Evolutionary conservation across 768 basidiomycete species (phyloP).

Genomic region (Clathrus columnatus): DNA sequence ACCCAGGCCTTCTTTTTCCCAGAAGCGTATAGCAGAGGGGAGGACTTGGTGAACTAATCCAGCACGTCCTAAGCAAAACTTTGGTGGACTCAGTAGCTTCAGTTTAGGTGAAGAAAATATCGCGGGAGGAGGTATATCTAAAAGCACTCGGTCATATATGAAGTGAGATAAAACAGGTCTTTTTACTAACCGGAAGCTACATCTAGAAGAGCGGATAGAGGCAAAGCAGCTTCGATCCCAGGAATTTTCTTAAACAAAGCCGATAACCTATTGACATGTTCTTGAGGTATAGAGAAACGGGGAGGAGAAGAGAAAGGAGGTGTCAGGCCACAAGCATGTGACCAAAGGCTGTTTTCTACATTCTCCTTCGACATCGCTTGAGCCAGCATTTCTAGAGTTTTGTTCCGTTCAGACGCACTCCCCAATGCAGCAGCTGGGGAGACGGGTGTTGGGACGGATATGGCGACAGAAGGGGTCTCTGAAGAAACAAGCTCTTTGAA

Average conservation of each 20-base stretch:
- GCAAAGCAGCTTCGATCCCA: neutral
- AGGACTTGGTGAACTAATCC: slow-evolving; percentile 60
- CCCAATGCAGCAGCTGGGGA: slow-evolving; percentile 70
- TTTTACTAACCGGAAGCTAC: neutral
- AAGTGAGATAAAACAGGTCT: neutral
- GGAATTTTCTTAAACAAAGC: neutral
- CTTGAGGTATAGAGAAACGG: neutral
- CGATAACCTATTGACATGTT: neutral
- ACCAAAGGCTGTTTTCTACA: slow-evolving; percentile 67
- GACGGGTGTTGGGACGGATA: slow-evolving; percentile 73
- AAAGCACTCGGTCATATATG: neutral
- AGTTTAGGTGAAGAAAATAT: neutral
- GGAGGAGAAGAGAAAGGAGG: neutral
- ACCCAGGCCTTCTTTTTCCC: slow-evolving; percentile 74
- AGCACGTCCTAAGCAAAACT: slow-evolving; percentile 58
- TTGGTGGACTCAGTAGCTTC: slow-evolving; percentile 38
- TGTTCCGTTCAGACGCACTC: slow-evolving; percentile 53
- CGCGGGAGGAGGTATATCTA: neutral
- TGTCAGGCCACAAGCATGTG: slow-evolving; percentile 47
- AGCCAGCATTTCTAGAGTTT: slow-evolving; percentile 59
- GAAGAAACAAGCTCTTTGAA: slow-evolving; percentile 42
- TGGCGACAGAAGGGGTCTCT: slow-evolving; percentile 30
- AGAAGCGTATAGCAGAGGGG: slow-evolving; percentile 68
- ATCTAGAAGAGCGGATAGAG: neutral
- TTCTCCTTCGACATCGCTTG: slow-evolving; percentile 55